phyloP scores from a whole-genome alignment of 2,329 filamentous ascomycete genomes.

The Phyllachora maydis region DNA sequence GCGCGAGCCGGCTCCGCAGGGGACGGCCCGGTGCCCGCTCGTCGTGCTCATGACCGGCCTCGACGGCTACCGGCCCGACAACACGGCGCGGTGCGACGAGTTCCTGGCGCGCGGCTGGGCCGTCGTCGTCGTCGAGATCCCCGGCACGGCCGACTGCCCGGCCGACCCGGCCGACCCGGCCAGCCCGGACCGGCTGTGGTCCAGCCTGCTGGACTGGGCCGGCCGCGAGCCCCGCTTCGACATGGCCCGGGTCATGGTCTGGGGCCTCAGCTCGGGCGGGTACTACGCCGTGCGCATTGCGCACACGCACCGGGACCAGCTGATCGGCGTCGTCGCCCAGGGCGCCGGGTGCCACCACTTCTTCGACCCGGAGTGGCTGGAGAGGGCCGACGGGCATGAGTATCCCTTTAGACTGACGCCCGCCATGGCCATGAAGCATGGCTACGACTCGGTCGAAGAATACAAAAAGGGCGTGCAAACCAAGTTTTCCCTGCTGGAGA shows the following conservation, averaged over 20 bases:
- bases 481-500: constrained; percentile 41
- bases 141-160: constrained; percentile 46
- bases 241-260: constrained; percentile 32
- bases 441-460: constrained; percentile 32
- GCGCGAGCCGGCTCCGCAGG: constrained; percentile 30
- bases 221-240: constrained; percentile 26
- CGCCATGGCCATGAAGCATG: constrained; percentile 40
- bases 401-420: constrained; percentile 40
- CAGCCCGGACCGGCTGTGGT: constrained; percentile 39
- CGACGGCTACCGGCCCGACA: constrained; percentile 42
- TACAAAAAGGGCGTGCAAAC: constrained; percentile 31
- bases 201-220: constrained; percentile 40
- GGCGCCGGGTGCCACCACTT: constrained; percentile 43
- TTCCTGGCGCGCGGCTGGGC: constrained; percentile 44
- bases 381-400: constrained; percentile 41
- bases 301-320: constrained; percentile 35
- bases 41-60: constrained; percentile 39
- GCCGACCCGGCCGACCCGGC: constrained; percentile 38
- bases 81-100: constrained; percentile 37
- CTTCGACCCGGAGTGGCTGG: constrained; percentile 36
- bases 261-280: constrained; percentile 45
- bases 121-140: constrained; percentile 39
- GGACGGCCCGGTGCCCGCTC: constrained; percentile 19
- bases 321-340: constrained; percentile 38
- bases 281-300: constrained; percentile 50